Evolutionary conservation across 306 rosid species (phyloP), one percentile per base, ranked within the genome.

Genomic region (Biancaea sappan): DNA sequence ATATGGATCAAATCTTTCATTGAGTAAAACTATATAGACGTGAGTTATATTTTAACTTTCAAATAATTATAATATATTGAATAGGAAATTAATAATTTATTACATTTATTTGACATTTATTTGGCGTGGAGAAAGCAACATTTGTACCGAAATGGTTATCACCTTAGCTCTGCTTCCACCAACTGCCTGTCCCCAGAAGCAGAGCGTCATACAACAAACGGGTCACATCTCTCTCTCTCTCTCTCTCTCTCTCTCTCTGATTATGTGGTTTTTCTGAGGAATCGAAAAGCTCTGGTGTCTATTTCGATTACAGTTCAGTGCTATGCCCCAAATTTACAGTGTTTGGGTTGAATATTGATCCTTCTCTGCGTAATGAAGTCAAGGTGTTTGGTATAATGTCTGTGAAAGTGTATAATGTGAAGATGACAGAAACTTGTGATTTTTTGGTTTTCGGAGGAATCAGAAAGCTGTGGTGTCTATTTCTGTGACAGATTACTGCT

Each of bases 151-250:
- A 79, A 43, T 50, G 53, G 50, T 74, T 84, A 81, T 73, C 54
- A 14, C 35, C 53, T 63, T n/a, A n/a, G 63, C 51, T 71, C 83
- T 21, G 44, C 63, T 38, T 71, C 75, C 59, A 13, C 77, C 78
- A 46, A 29, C 69, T 13, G n/a, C 8, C 46, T 80, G 38, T 44
- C 67, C 51, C 79, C 83, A 0, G 35, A 58, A 44, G 13, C 69
- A 21, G 44, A 43, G 47, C 24, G 10, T 34, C 37, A 21, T 76
- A 59, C 6, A 0, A 47, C 22, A 47, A 47, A 4, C 74, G 25
- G 71, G 87, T 80, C 61, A 71, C 32, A 62, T 51, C 74, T 80
- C 83, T 52, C 56, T 31, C 81, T 82, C 88, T 15, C 69, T 60
- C 73, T 40, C 54, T 25, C 44, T n/a, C 68, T 66, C 60, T 44